Base-by-base conservation (phyloP, 371 early-diverging fungal species). In the Entomophthora muscae region DNA sequence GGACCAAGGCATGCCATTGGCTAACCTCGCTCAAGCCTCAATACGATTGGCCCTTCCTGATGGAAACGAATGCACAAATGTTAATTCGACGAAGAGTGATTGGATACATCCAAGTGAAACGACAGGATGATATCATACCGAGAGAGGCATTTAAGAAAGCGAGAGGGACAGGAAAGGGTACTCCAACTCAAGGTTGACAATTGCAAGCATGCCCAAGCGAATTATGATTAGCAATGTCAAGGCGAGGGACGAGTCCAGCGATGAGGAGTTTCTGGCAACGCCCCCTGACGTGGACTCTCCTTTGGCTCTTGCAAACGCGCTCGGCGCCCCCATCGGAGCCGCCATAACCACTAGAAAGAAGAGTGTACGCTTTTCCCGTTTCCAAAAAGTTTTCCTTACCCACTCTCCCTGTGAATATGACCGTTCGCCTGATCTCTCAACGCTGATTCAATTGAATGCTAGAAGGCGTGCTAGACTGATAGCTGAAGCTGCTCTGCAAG, bases 331-430 rank as follows among this genome's bases (percentile, higher is more conserved):
- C 17, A 5, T 42, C 17, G 17, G 10, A 5, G 10, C 17, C 17
- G 42, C 32, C 3, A 42, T 17, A 5, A 42, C 42, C 17, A 5
- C 42, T 17, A 42, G 42, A 17, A 63, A 63, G 29, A 68, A 68
- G 52, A 57, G 64, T 2, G 68, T 68, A 0, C 66, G 68, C 21
- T 68, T 68, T 29, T 66, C 66, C 24, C 63, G 68, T 1, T 68
- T 68, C 55, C 64, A 68, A 51, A 62, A 63, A 28, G 66, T 68
- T 1, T 68, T 60, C 26, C 61, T 63, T n/a, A 66, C 68, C 21
- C 68, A 68, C 60, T 68, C 68, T 0, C 63, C 68, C 22, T 31
- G 61, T 26, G 66, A 65, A 57, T 68, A 68, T 33, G 68, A 68
- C 28, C 68, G 68, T 22, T 51, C 66, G 0, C 63, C 68, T 42